Conservation (phyloP, 352 stramenopile species). For the Blastocystis sp. region DNA sequence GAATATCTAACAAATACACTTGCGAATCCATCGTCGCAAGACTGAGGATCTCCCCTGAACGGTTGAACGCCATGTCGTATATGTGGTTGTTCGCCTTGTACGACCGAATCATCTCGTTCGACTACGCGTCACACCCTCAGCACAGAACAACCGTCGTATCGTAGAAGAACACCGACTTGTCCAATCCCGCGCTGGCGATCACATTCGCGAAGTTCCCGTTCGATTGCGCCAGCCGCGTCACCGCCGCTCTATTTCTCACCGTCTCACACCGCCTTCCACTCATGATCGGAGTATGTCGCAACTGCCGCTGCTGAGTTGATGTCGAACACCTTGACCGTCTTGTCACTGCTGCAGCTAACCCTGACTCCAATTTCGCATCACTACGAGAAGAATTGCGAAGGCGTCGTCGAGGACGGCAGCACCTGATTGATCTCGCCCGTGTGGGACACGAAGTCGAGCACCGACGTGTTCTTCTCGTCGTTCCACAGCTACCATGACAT, state of each 20-base stretch:
- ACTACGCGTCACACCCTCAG: neutral
- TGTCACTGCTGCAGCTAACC: slow-evolving; percentile 20
- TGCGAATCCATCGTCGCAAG: slow-evolving; percentile 52
- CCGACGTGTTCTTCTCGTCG: slow-evolving; percentile 36
- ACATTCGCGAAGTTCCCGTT: slow-evolving; percentile 39
- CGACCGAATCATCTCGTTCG: slow-evolving; percentile 41
- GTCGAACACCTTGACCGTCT: slow-evolving; percentile 64
- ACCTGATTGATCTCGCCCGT: slow-evolving; percentile 48
- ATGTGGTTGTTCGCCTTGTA: slow-evolving; percentile 57
- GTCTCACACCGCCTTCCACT: neutral
- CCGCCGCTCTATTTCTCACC: neutral
- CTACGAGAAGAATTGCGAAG: slow-evolving; percentile 30
- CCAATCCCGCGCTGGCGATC: slow-evolving; percentile 30
- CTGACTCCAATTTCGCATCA: neutral
- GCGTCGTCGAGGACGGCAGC: neutral
- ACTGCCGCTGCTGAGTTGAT: slow-evolving; percentile 11
- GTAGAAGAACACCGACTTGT: slow-evolving; percentile 31
- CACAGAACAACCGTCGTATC: neutral
- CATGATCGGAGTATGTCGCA: slow-evolving; percentile 9
- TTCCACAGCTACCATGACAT: slow-evolving; percentile 49
- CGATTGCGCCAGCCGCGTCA: slow-evolving; percentile 39
- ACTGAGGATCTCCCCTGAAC: slow-evolving; percentile 16
- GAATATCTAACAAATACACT: slow-evolving; percentile 70
- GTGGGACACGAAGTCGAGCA: slow-evolving; percentile 43
- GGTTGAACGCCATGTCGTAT: slow-evolving; percentile 53